phyloP scores from a whole-genome alignment of 2,329 filamentous ascomycete genomes.

The Fusarium cicatricum region DNA sequence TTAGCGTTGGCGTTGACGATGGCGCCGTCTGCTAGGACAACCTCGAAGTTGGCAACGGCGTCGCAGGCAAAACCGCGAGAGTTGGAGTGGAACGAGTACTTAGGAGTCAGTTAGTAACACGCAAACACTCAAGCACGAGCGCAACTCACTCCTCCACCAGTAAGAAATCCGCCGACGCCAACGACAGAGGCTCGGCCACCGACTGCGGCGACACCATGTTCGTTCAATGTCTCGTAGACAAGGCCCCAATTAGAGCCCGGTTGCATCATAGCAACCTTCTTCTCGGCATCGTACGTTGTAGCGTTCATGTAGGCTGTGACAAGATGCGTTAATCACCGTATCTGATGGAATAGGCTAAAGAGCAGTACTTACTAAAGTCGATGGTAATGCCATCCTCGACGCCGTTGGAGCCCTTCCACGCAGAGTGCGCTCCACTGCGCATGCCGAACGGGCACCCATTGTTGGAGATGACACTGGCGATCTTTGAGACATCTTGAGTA shows the following conservation, averaged over 20 bases:
- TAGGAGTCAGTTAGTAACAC: not conserved
- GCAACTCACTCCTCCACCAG: slow-evolving; percentile 37
- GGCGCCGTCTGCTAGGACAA: slow-evolving; percentile 53
- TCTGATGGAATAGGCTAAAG: too few relatives aligned
- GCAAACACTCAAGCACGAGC: not conserved
- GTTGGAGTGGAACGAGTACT: slow-evolving; percentile 45
- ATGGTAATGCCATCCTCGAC: slow-evolving; percentile 42
- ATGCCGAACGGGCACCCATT: slow-evolving; percentile 43
- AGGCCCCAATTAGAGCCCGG: slow-evolving; percentile 54
- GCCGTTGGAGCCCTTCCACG: slow-evolving; percentile 43
- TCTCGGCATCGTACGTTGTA: slow-evolving; percentile 42
- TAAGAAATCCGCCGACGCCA: slow-evolving; percentile 43
- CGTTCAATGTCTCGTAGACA: slow-evolving; percentile 38
- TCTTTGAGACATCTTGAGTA: slow-evolving; percentile 36
- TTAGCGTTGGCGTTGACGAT: slow-evolving; percentile 52
- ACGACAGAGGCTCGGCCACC: slow-evolving; percentile 53
- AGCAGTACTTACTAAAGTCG: slow-evolving; percentile 32
- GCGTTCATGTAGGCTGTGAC: slow-evolving; percentile 39
- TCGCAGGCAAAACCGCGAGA: slow-evolving; percentile 53
- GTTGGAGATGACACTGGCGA: slow-evolving; percentile 31
- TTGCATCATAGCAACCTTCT: slow-evolving; percentile 43
- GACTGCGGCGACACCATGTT: slow-evolving; percentile 49
- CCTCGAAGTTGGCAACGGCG: slow-evolving; percentile 50
- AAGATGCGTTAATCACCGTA: not conserved
- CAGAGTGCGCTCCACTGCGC: slow-evolving; percentile 46